Percentiles rank a stretch among this genome's conserved stretches.
phyloP scores from a whole-genome alignment of 2,329 filamentous ascomycete species.

The Blumeriella jaapii region DNA sequence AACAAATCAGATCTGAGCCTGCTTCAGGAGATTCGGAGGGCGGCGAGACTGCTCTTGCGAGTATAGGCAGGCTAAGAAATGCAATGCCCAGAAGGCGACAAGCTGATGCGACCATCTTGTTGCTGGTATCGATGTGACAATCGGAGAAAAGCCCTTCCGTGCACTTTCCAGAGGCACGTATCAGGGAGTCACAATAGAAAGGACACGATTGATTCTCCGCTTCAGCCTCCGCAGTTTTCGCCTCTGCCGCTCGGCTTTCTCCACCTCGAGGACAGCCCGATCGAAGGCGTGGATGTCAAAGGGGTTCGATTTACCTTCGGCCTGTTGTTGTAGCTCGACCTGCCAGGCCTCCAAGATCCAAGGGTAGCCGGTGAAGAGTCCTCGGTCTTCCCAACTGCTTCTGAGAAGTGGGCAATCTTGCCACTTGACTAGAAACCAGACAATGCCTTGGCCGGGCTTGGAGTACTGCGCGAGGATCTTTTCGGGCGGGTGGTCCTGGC shows the following conservation, averaged over 20 bases:
- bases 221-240: slow-evolving; percentile 23
- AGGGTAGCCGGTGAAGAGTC: slow-evolving; percentile 17
- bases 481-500: slow-evolving; percentile 23
- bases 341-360: slow-evolving; percentile 22
- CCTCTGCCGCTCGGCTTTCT: slow-evolving; percentile 19
- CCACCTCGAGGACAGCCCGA: slow-evolving; percentile 17
- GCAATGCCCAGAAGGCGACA: slow-evolving; percentile 16
- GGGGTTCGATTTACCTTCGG: slow-evolving; percentile 22
- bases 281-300: slow-evolving; percentile 24
- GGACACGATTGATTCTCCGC: slow-evolving; percentile 20
- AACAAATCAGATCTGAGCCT: slow-evolving; percentile 50
- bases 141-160: slow-evolving; percentile 1
- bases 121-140: neutral
- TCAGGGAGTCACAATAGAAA: slow-evolving; percentile 22
- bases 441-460: slow-evolving; percentile 9
- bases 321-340: slow-evolving; percentile 21
- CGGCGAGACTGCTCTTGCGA: slow-evolving; percentile 16
- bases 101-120: slow-evolving; percentile 17
- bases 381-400: slow-evolving; percentile 25
- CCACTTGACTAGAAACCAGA: slow-evolving; percentile 28
- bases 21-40: slow-evolving; percentile 20
- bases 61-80: slow-evolving; percentile 17
- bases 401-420: slow-evolving; percentile 25
- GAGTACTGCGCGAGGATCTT: slow-evolving; percentile 23
- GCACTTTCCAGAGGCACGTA: slow-evolving; percentile 3